These are phyloP conservation scores for Phylloporus scabripes DNA, from an alignment of 768 basidiomycete genomes.

Conservation along the genomic window DNA sequence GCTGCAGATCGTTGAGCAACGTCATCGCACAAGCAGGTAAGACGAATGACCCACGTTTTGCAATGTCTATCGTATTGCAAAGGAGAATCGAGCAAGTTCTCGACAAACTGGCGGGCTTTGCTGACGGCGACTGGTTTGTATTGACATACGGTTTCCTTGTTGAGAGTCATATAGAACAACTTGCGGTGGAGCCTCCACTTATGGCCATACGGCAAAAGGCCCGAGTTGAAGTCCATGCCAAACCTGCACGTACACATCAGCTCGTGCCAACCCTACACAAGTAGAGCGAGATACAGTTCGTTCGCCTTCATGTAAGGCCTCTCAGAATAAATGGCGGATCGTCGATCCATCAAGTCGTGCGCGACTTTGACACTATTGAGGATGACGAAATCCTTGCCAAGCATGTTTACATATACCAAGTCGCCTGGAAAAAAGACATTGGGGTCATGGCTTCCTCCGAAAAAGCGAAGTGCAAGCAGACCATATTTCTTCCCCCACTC, in stretches of 20 bases:
- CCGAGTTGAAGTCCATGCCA: conserved; percentile 28
- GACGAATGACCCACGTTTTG: conserved; percentile 19
- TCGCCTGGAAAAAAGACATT: conserved; percentile 12
- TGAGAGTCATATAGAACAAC: conserved; percentile 18
- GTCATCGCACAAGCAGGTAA: background rate
- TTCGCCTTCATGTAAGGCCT: conserved; percentile 21
- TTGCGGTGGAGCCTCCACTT: conserved; percentile 30
- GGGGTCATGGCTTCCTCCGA: background rate
- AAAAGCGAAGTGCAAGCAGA: conserved; percentile 3
- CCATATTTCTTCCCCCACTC: conserved; percentile 32
- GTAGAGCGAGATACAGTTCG: conserved; percentile 11
- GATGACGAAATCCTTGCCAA: conserved; percentile 26
- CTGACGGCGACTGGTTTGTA: conserved; percentile 15
- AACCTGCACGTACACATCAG: conserved; percentile 14
- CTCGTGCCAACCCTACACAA: background rate
- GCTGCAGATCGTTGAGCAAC: conserved; percentile 8
- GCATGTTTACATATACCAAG: conserved; percentile 22
- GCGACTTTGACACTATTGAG: conserved; percentile 21
- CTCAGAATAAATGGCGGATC: conserved; percentile 26
- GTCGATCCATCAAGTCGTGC: conserved; percentile 21
- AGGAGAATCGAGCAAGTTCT: conserved; percentile 18
- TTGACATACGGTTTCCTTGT: conserved; percentile 5
- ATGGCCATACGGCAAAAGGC: conserved; percentile 26
- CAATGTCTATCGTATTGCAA: conserved; percentile 14
- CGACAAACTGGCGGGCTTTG: conserved; percentile 20